phyloP scores from a whole-genome alignment of 768 basidiomycete species.

The Pleurotus sapidus region DNA sequence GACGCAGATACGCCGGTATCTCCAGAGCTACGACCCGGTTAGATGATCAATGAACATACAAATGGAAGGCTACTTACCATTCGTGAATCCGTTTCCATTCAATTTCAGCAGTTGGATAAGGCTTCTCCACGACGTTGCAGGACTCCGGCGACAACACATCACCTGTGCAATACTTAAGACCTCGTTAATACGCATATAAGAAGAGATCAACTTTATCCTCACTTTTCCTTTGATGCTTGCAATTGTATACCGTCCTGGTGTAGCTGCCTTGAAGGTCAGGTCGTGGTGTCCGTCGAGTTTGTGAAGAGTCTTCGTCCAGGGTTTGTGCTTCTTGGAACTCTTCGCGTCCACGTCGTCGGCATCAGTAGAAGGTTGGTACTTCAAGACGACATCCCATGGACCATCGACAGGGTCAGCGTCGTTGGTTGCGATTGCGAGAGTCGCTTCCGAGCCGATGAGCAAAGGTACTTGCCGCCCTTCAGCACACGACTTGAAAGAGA shows the following conservation, averaged over 20 bases:
- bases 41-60: conserved; percentile 7
- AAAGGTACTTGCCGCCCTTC: conserved; percentile 68
- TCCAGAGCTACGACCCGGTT: conserved; percentile 55
- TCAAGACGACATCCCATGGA: conserved; percentile 64
- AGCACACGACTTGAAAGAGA: conserved; percentile 74
- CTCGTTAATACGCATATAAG: conserved; percentile 11
- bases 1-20: conserved; percentile 91
- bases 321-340: conserved; percentile 39
- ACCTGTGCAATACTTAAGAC: conserved; percentile 69
- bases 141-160: conserved; percentile 81
- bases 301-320: conserved; percentile 63
- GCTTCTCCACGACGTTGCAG: conserved; percentile 73
- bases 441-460: conserved; percentile 65
- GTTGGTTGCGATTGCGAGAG: conserved; percentile 49
- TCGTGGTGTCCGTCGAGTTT: conserved; percentile 42
- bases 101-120: conserved; percentile 79
- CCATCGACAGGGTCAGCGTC: conserved; percentile 61
- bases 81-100: conserved; percentile 89
- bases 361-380: conserved; percentile 50
- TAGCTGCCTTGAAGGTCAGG: conserved; percentile 45
- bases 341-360: conserved; percentile 30
- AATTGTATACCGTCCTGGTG: conserved; percentile 80
- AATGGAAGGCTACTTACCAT: conserved; percentile 49
- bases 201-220: conserved; percentile 6
- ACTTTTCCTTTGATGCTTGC: conserved; percentile 69